Percentiles rank a stretch among this genome's conserved stretches.
phyloP scores from a whole-genome alignment of 495 filamentous ascomycete species.

The Neurospora pannonica region DNA sequence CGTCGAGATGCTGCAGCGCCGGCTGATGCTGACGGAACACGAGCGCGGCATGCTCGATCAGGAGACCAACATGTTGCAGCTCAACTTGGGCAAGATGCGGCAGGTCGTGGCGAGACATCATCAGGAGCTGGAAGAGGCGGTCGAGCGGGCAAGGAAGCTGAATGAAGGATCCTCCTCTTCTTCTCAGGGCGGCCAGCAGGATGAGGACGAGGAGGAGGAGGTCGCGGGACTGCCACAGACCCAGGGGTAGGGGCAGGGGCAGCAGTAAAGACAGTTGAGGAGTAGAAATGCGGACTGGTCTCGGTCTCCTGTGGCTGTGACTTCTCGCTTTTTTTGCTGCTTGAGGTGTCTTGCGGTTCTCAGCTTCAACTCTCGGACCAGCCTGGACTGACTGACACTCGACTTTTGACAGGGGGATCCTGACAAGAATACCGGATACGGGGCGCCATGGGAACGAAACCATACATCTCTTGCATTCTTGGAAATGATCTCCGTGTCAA shows the following conservation, averaged over 20 bases:
- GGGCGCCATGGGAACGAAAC: too few species aligned
- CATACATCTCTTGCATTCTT: too few species aligned
- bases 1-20: slow-evolving; percentile 15
- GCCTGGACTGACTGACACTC: background rate
- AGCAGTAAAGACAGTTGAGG: background rate
- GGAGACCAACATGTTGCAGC: slow-evolving; percentile 14
- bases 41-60: slow-evolving; percentile 16
- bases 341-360: background rate
- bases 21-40: slow-evolving; percentile 14
- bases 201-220: background rate
- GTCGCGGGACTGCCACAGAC: background rate
- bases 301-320: background rate
- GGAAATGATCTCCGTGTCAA: too few species aligned
- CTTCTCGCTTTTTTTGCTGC: background rate
- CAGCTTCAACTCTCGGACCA: background rate
- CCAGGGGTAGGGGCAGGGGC: background rate
- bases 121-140: slow-evolving; percentile 2
- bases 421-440: too few species aligned
- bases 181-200: background rate
- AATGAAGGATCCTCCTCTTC: background rate
- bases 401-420: too few species aligned
- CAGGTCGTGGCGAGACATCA: slow-evolving; percentile 3
- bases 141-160: slow-evolving; percentile 8
- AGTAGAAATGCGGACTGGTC: background rate
- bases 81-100: slow-evolving; percentile 13